phyloP scores from a whole-genome alignment of 2,329 filamentous ascomycete genomes.

The Pseudodiploospora longispora region DNA sequence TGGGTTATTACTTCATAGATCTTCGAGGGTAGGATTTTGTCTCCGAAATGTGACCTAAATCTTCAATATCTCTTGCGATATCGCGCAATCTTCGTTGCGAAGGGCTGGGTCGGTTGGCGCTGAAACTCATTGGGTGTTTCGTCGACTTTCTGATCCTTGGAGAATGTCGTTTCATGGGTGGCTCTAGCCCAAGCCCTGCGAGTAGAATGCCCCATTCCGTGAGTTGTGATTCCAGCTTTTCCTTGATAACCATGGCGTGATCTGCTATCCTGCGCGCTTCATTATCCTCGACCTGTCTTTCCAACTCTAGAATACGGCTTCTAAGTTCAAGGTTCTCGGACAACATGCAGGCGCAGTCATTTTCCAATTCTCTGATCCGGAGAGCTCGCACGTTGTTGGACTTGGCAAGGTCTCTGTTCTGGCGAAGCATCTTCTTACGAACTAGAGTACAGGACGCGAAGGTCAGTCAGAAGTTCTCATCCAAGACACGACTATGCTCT shows the following conservation, averaged over 20 bases:
- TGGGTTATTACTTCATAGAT: slow-evolving; percentile 53
- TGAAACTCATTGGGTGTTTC: slow-evolving; percentile 34
- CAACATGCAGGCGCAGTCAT: slow-evolving; percentile 64
- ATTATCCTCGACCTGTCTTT: slow-evolving; percentile 58
- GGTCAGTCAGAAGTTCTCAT: slow-evolving; percentile 6
- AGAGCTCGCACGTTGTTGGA: slow-evolving; percentile 71
- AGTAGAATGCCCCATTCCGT: slow-evolving; percentile 62
- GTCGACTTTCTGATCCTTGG: slow-evolving; percentile 32
- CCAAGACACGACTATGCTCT: background rate
- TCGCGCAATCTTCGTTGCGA: slow-evolving; percentile 50
- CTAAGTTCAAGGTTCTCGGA: slow-evolving; percentile 72
- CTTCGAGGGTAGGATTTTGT: slow-evolving; percentile 58
- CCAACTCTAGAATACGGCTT: slow-evolving; percentile 60
- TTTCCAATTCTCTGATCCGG: slow-evolving; percentile 68
- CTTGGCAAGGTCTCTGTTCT: slow-evolving; percentile 77
- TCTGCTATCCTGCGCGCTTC: slow-evolving; percentile 52
- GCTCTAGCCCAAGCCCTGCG: slow-evolving; percentile 54
- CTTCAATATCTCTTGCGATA: slow-evolving; percentile 46
- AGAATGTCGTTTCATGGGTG: slow-evolving; percentile 42
- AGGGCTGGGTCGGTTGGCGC: slow-evolving; percentile 34
- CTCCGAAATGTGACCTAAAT: slow-evolving; percentile 53
- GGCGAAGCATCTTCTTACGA: slow-evolving; percentile 69
- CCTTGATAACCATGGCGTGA: slow-evolving; percentile 61
- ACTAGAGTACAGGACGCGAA: slow-evolving; percentile 38
- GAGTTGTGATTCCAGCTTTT: slow-evolving; percentile 63